Base-by-base conservation (phyloP, 495 filamentous ascomycete species). In the Hyaloscypha bicolor region DNA sequence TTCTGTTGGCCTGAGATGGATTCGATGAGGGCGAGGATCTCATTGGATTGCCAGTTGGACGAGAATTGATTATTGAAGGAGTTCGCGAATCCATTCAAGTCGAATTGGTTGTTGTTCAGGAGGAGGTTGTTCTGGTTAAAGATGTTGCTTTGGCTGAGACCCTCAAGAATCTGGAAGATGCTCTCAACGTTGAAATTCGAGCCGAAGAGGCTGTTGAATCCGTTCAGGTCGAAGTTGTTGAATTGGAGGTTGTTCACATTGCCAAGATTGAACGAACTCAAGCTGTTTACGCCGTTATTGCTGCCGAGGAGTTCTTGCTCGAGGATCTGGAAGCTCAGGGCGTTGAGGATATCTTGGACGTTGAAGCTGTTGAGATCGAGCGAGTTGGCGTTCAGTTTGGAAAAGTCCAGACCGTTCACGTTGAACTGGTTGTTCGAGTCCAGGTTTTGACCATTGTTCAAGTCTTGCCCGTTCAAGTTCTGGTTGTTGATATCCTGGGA, bases 321-420 rank as follows among this genome's bases (percentile, higher is more conserved):
- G 16, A 48, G 42, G 42, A 48, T 48, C 35, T 37, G 35, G 35
- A 37, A 37, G 12, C 35, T 37, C 35, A 37, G 35, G 12, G 35
- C 35, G 22, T 53, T 53, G 22, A 53, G 22, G 51, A n/a, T 53
- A 30, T 32, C 35, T 37, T 59, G 56, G 31, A 9, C 9, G 30
- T 59, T 59, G 56, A 59, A 21, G 31, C n/a, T 37, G 31, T 59
- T 59, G 9, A 58, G 55, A 25, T 25, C n/a, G 55, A 58, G 30
- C 14, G 55, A 58, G 55, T 58, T 58, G 1, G 30, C 21, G 29
- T 25, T 9, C 21, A 58, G 29, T 14, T 25, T 29, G 21, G 55
- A 58, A 4, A 21, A 16, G 12, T 32, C 29, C 11, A 59, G 56
- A 29, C 25, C 30, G 19, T 59, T 32, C 25, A 59, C 29, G 19